Conservation (phyloP, 1,284 basidiomycete genomes). For the Phellopilus nigrolimitatus region DNA sequence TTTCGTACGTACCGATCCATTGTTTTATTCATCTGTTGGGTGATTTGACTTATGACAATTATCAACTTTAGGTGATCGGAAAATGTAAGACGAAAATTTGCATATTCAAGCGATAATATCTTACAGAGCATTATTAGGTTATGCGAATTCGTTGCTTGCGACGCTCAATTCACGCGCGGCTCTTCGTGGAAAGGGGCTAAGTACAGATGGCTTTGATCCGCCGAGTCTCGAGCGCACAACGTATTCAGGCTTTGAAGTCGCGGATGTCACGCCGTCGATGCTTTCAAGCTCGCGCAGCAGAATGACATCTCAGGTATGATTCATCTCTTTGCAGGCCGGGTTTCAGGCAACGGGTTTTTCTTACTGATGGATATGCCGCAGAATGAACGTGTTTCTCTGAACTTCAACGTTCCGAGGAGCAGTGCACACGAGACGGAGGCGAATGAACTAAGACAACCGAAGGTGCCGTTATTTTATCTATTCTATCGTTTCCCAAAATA, state of each 20-base stretch:
- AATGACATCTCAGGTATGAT: constrained; percentile 1
- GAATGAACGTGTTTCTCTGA: constrained; percentile 1
- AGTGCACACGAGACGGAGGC: constrained; percentile 2
- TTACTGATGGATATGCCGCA: neutral
- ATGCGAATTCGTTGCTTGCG: constrained; percentile 41
- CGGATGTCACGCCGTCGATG: constrained; percentile 16
- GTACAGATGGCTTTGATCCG: constrained; percentile 22
- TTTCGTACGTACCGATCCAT: constrained; percentile 26
- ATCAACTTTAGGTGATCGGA: constrained; percentile 32
- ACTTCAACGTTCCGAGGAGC: neutral
- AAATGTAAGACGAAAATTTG: constrained; percentile 32
- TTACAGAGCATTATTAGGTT: constrained; percentile 31
- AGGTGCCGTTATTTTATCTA: neutral
- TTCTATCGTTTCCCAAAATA: neutral
- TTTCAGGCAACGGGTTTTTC: too few species aligned
- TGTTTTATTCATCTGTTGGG: neutral
- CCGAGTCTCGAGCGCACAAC: neutral
- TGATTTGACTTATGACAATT: neutral
- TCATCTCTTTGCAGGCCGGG: neutral
- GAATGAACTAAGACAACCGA: constrained; percentile 8
- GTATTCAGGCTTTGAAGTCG: constrained; percentile 10
- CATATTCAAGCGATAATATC: neutral
- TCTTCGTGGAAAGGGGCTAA: constrained; percentile 26
- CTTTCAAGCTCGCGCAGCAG: constrained; percentile 8
- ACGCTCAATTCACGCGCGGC: constrained; percentile 39